These are phyloP conservation scores for Clitoria ternatea DNA, from an alignment of 306 rosid species.

Conservation along the genomic window DNA sequence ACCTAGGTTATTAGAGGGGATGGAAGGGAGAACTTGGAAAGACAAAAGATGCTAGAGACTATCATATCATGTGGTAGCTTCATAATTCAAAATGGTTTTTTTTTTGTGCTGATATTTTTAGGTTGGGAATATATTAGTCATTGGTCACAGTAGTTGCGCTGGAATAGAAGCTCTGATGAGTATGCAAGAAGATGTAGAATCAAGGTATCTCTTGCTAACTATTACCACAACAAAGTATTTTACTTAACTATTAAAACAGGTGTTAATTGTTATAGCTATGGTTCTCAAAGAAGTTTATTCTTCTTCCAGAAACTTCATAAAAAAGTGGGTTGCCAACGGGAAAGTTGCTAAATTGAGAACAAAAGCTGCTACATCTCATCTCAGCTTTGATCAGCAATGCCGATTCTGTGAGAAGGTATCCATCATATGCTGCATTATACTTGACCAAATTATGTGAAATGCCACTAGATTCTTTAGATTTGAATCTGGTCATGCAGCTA, in stretches of 20 bases:
- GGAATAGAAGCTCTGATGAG: conserved; percentile 82
- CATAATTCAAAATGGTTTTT: conserved; percentile 5
- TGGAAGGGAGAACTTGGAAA: background rate
- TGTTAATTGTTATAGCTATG: background rate
- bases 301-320: conserved; percentile 49
- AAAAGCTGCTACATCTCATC: conserved; percentile 53
- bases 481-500: background rate
- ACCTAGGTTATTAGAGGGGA: background rate
- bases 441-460: background rate
- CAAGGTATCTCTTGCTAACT: conserved; percentile 45
- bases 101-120: conserved; percentile 29
- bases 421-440: background rate
- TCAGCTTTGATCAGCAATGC: conserved; percentile 76
- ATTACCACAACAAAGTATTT: background rate
- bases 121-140: conserved; percentile 81
- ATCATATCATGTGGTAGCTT: background rate
- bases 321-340: conserved; percentile 67
- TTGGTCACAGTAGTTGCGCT: conserved; percentile 92
- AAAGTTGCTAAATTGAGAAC: conserved; percentile 64
- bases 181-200: conserved; percentile 53
- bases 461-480: background rate
- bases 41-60: background rate
- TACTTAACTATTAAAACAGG: background rate
- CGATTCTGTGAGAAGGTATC: conserved; percentile 82
- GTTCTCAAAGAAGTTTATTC: background rate